Evolutionary conservation across 2,329 filamentous ascomycete genomes (phyloP).

Genomic region (Botrytis aclada): DNA sequence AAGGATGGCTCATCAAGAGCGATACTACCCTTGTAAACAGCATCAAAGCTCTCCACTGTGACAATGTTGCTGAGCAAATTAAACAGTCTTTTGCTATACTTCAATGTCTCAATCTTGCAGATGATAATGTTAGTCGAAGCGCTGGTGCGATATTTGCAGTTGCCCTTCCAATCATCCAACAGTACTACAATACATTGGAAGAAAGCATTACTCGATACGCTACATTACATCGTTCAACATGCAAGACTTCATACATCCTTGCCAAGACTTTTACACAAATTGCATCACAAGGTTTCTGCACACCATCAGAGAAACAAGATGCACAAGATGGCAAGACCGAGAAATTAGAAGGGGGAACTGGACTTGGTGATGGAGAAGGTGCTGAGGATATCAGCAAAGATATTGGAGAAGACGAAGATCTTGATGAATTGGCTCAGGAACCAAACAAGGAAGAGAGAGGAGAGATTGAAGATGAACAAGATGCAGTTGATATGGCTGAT

Average conservation of each 20-base stretch:
- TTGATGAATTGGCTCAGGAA: conserved; percentile 87
- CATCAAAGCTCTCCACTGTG: conserved; percentile 34
- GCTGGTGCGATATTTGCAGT: conserved; percentile 58
- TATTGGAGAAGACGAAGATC: conserved; percentile 86
- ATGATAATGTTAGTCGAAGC: conserved; percentile 43
- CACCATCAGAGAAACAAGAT: conserved; percentile 75
- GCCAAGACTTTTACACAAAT: conserved; percentile 76
- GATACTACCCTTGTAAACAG: conserved; percentile 27
- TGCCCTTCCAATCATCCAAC: conserved; percentile 67
- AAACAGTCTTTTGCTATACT: conserved; percentile 46
- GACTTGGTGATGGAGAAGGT: conserved; percentile 90
- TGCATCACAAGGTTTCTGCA: conserved; percentile 84
- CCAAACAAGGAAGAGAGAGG: conserved; percentile 56
- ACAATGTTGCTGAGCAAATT: conserved; percentile 39
- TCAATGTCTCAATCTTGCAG: conserved; percentile 44
- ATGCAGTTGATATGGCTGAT: conserved; percentile 88
- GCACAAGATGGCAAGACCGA: conserved; percentile 67
- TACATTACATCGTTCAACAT: conserved; percentile 65
- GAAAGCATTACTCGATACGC: conserved; percentile 57
- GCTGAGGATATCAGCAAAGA: conserved; percentile 98
- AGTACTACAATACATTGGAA: conserved; percentile 64
- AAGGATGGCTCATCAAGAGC: conserved; percentile 57
- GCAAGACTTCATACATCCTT: conserved; percentile 72
- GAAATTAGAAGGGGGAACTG: conserved; percentile 85
- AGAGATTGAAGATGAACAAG: conserved; percentile 75